These are phyloP conservation scores for Candida sithepensis DNA, from an alignment of 805 yeast genomes.

Conservation along the genomic window DNA sequence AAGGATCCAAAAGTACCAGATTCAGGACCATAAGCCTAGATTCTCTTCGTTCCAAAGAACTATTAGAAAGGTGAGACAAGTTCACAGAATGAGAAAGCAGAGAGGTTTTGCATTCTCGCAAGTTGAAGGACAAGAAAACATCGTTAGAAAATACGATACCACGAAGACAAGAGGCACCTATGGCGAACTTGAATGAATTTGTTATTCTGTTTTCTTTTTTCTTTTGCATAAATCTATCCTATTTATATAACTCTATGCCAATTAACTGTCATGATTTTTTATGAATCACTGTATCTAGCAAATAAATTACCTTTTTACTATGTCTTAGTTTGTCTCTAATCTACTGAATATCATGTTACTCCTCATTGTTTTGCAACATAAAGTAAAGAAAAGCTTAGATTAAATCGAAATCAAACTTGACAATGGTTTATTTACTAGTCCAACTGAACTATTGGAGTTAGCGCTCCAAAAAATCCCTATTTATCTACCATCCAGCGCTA, in stretches of 20 bases:
- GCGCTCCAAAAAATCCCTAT: too few relatives aligned
- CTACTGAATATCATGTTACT: too few relatives aligned
- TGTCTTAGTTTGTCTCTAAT: too few relatives aligned
- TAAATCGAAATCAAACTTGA: too few relatives aligned
- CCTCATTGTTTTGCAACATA: too few relatives aligned
- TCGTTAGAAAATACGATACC: constrained; percentile 92
- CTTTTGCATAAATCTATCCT: background rate
- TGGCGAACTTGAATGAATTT: constrained; percentile 28
- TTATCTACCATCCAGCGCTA: too few relatives aligned
- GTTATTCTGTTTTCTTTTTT: background rate
- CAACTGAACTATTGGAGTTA: too few relatives aligned
- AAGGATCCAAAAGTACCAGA: constrained; percentile 92
- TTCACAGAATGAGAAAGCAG: constrained; percentile 95
- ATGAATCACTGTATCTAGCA: too few relatives aligned
- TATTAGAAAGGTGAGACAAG: constrained; percentile 95
- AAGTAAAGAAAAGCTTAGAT: too few relatives aligned
- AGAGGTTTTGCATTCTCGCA: constrained; percentile 98
- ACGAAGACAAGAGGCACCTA: constrained; percentile 55
- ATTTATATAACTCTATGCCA: background rate
- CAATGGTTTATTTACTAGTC: too few relatives aligned
- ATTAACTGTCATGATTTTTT: too few relatives aligned
- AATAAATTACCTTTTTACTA: too few relatives aligned
- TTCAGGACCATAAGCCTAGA: constrained; percentile 92
- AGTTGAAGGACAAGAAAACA: constrained; percentile 87
- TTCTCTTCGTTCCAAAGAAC: constrained; percentile 97